Base-by-base conservation (phyloP, 106 monocot genomes). In the Agapanthus africanus region DNA sequence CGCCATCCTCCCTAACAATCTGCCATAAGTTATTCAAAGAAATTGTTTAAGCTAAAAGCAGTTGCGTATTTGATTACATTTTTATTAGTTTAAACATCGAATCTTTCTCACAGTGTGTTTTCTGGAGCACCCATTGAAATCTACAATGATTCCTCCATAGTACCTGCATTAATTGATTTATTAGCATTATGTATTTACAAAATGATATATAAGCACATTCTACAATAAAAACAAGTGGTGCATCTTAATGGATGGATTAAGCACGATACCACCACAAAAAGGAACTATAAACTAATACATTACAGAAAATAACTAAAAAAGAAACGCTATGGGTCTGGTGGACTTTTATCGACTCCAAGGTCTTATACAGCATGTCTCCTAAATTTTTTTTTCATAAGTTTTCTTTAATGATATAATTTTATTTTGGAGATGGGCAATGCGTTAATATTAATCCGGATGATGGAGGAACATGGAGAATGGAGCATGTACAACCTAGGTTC, bases 91-190 rank as follows among this genome's bases (percentile, higher is more conserved):
- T n/a, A 15, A 37, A 63, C 19, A 63, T 7, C 18, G 9, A 63
- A 63, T 59, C 8, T 21, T 10, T 46, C 85, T 81, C 76, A 90
- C 90, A 35, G 86, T 84, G 78, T 87, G 86, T 68, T 66, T 78
- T 70, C 69, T 57, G 25, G 83, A 80, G 37, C 70, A 64, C 47
- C 69, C 47, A 65, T 90, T 73, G 65, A 83, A 90, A 11, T 77
- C 79, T 36, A 60, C 67, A 71, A 90, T 84, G 41, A 71, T 71
- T 73, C 81, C 83, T 67, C 77, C 90, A 59, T 70, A 70, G 65
- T 80, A 90, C 84, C 90, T 87, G 73, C 47, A 73, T 46, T 32
- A 66, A 66, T 61, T 41, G 18, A 62, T 35, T 0, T 27, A 16
- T n/a, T 0, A 35, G 18, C 36, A 44, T 74, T 30, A 37, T 66